phyloP scores from a whole-genome alignment of 352 stramenopile genomes.

The Plasmopara muralis region DNA sequence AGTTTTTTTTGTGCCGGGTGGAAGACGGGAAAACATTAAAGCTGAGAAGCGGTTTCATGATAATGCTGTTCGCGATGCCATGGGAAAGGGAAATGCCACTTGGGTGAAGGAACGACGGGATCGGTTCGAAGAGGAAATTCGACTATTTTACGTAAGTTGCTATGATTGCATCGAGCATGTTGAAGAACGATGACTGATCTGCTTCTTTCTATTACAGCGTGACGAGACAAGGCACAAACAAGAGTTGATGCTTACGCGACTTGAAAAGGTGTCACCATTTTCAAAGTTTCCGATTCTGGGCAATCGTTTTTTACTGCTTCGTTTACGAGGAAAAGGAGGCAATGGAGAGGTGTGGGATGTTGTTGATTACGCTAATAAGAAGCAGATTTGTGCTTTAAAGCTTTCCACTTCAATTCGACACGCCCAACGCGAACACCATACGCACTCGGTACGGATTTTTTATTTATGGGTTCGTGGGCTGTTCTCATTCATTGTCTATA shows the following conservation, averaged over 20 bases:
- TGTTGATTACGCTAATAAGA: constrained; percentile 65
- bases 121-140: constrained; percentile 45
- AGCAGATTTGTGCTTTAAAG: constrained; percentile 56
- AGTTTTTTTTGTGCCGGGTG: constrained; percentile 59
- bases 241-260: constrained; percentile 58
- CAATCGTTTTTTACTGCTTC: constrained; percentile 61
- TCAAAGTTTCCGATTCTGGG: constrained; percentile 63
- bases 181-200: background rate
- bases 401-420: constrained; percentile 68
- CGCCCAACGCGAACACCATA: constrained; percentile 58
- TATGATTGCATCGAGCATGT: background rate
- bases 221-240: constrained; percentile 76
- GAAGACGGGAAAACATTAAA: constrained; percentile 55
- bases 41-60: constrained; percentile 68
- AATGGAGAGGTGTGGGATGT: constrained; percentile 80
- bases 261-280: constrained; percentile 72
- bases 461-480: too few species aligned
- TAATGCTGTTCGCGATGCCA: constrained; percentile 41
- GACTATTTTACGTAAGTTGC: constrained; percentile 52
- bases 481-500: too few species aligned
- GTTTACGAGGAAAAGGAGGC: constrained; percentile 61
- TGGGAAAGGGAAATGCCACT: constrained; percentile 38
- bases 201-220: constrained; percentile 26
- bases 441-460: constrained; percentile 46
- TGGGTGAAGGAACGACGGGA: constrained; percentile 42